Conservation (phyloP, 768 basidiomycete genomes). For the Phlebiopsis flavidoalba region DNA sequence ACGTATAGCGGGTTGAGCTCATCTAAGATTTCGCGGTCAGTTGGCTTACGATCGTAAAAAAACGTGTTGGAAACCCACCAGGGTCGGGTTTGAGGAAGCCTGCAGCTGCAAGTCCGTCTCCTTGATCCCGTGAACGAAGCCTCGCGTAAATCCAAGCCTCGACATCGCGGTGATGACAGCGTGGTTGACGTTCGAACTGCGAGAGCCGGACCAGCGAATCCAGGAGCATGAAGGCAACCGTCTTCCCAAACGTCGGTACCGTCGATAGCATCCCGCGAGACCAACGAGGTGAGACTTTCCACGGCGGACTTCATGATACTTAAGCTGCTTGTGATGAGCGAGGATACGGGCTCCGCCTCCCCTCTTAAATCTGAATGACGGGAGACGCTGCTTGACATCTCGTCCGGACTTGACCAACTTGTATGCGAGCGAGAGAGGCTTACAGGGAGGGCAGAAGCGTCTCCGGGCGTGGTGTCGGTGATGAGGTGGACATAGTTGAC, state of each 20-base stretch:
- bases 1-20: slow-evolving; percentile 90
- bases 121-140: slow-evolving; percentile 80
- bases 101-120: slow-evolving; percentile 74
- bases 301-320: slow-evolving; percentile 59
- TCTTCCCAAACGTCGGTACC: slow-evolving; percentile 95
- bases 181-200: slow-evolving; percentile 63
- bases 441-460: slow-evolving; percentile 31
- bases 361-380: background rate
- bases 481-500: slow-evolving; percentile 89
- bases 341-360: slow-evolving; percentile 19
- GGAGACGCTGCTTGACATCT: background rate
- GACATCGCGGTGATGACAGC: slow-evolving; percentile 52
- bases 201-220: slow-evolving; percentile 77
- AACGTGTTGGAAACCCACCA: slow-evolving; percentile 47
- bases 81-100: slow-evolving; percentile 83
- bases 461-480: slow-evolving; percentile 32
- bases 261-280: slow-evolving; percentile 90
- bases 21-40: slow-evolving; percentile 39
- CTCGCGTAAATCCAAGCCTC: slow-evolving; percentile 72
- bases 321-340: slow-evolving; percentile 60
- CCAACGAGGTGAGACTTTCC: slow-evolving; percentile 66
- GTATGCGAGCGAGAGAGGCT: slow-evolving; percentile 3
- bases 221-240: slow-evolving; percentile 86
- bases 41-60: background rate
- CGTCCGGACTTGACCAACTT: background rate